Percentiles rank a stretch among this genome's conserved stretches.
Conservation (phyloP, 495 filamentous ascomycete genomes). For the Xylaria palmicola region DNA sequence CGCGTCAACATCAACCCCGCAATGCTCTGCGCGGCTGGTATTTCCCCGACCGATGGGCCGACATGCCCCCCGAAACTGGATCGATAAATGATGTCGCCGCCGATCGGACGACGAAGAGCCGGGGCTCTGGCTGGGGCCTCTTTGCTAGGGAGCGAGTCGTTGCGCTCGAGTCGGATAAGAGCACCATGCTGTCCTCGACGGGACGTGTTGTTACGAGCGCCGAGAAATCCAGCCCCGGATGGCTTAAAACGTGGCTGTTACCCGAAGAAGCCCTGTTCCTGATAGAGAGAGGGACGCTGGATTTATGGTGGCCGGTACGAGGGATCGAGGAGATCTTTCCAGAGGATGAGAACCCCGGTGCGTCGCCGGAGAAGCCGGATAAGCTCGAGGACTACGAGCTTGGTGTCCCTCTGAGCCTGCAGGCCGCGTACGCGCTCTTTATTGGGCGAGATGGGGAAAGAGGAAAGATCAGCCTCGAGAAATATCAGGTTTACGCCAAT, state of each 20-base stretch:
- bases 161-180: conserved; percentile 44
- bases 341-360: conserved; percentile 21
- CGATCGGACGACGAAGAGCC: conserved; percentile 13
- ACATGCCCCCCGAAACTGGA: conserved; percentile 29
- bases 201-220: conserved; percentile 44
- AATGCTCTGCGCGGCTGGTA: conserved; percentile 55
- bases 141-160: conserved; percentile 49
- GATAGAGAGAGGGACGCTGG: conserved; percentile 80
- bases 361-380: conserved; percentile 17
- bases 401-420: conserved; percentile 79
- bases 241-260: conserved; percentile 71
- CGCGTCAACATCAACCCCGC: conserved; percentile 62
- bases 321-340: conserved; percentile 42
- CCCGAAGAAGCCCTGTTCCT: conserved; percentile 90
- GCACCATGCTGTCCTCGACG: conserved; percentile 38
- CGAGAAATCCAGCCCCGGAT: conserved; percentile 43
- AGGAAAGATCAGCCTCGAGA: conserved; percentile 67
- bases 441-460: conserved; percentile 61
- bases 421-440: conserved; percentile 83
- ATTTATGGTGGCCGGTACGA: conserved; percentile 73
- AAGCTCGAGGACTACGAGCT: conserved; percentile 50
- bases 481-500: conserved; percentile 82
- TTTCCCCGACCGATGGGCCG: conserved; percentile 49
- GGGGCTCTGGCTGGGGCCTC: conserved; percentile 34
- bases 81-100: conserved; percentile 21